A percentile compares a stretch with the other conserved stretches of the same genome.
Conservation (phyloP, 176 grass and related monocot species). For the Phragmites australis region DNA sequence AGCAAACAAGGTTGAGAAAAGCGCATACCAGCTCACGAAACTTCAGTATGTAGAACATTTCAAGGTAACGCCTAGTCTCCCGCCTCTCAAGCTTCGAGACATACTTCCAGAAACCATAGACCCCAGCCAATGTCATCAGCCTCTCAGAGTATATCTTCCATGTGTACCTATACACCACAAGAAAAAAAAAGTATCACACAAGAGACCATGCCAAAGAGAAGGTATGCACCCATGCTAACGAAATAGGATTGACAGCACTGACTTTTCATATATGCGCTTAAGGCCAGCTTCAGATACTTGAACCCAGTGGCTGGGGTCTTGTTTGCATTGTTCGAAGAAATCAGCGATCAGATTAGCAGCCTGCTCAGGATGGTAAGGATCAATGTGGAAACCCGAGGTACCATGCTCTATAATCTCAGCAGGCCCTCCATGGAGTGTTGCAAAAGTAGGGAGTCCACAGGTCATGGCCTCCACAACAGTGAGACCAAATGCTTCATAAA, state of each 20-base stretch:
- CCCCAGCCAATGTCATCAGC: conserved; percentile 87
- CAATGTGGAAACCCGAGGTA: conserved; percentile 88
- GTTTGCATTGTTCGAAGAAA: conserved; percentile 73
- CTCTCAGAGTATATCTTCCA: conserved; percentile 98
- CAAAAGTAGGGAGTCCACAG: conserved; percentile 89
- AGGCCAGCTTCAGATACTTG: conserved; percentile 63
- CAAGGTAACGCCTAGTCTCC: conserved; percentile 80
- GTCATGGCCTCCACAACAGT: conserved; percentile 94
- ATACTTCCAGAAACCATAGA: conserved; percentile 97
- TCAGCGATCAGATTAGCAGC: conserved; percentile 66
- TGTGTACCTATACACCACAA: conserved; percentile 61
- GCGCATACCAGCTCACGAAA: conserved; percentile 72
- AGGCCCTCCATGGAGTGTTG: conserved; percentile 87
- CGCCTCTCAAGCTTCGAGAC: conserved; percentile 91
- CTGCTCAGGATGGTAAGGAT: conserved; percentile 81
- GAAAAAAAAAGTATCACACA: conserved; percentile 13
- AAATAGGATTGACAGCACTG: conserved; percentile 6
- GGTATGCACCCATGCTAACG: neutral
- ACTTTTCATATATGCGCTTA: conserved; percentile 79
- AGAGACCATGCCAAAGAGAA: conserved; percentile 16
- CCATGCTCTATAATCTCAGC: conserved; percentile 93
- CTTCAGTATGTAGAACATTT: conserved; percentile 98
- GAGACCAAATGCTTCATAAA: conserved; percentile 95
- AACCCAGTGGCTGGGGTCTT: conserved; percentile 65
- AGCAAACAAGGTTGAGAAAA: neutral